Conservation (phyloP, 2,329 filamentous ascomycete genomes). For the Gnomoniopsis sp. region DNA sequence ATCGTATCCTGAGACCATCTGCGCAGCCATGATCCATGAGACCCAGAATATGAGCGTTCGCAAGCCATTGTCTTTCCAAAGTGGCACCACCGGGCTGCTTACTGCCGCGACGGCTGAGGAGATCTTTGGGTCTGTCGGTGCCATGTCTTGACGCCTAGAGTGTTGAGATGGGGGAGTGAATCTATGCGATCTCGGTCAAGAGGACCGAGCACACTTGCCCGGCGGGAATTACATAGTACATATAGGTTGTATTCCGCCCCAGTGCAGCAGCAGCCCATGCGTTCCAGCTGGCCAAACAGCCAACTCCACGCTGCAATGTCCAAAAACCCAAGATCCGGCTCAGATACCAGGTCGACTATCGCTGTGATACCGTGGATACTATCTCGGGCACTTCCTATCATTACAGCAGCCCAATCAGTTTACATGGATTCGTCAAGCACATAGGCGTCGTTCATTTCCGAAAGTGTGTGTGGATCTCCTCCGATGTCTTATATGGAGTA, state of each 20-base stretch:
- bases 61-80: not conserved
- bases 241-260: not conserved
- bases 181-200: not conserved
- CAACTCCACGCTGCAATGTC: not conserved
- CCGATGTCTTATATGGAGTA: not conserved
- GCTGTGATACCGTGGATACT: not conserved
- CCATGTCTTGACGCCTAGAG: not conserved
- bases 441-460: not conserved
- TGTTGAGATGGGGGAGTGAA: not conserved
- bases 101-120: not conserved
- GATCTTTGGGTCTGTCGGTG: not conserved
- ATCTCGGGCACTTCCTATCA: not conserved
- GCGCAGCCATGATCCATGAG: not conserved
- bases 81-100: not conserved
- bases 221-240: not conserved
- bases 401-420: not conserved
- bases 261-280: not conserved
- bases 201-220: not conserved
- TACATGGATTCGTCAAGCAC: not conserved
- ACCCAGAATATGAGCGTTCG: slow-evolving; percentile 2
- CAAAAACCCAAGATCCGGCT: not conserved
- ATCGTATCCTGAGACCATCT: slow-evolving; percentile 3
- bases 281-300: not conserved
- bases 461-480: not conserved
- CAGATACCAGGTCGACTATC: not conserved